Evolutionary conservation across 768 basidiomycete genomes (phyloP), one percentile per base, ranked within the genome.

Genomic region (Pleurotus cornucopiae): DNA sequence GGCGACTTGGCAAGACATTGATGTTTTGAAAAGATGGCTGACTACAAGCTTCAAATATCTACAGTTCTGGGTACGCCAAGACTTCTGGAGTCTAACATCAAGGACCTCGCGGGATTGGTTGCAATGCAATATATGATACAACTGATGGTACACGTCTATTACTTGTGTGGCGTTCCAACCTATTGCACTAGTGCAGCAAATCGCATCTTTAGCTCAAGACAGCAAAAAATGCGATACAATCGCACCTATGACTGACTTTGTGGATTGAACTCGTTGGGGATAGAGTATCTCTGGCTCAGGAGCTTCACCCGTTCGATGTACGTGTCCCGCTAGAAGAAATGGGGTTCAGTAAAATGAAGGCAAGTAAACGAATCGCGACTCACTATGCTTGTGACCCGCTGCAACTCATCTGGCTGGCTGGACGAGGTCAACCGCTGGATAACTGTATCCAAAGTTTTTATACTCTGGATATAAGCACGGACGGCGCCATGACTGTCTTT

Each of bases 231-330:
- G 16, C 20, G 46, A 48, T 14, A 26, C 4, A 26, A 14, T 25
- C 21, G 14, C 14, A 26, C 48, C 25, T 18, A 37, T 1, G 11
- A 23, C 38, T 38, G 48, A 49, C 13, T 11, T 53, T 12, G 9
- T n/a, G 51, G 48, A 53, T 53, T 53, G 51, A 38, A 53, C 39
- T 53, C 39, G 23, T 53, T 53, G 37, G 18, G 21, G 39, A 53
- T 53, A 39, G 39, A 16, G 39, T 41, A 41, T 23, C 51, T 39
- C 38, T 12, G 16, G 51, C 51, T 53, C 37, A 53, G 39, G 5
- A 53, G 18, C 23, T 43, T 53, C 39, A 53, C 51, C 38, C 51
- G 37, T 9, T 30, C 38, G n/a, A 20, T 41, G n/a, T 53, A 53
- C n/a, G 51, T 53, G 23, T 53, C 39, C 13, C 51, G 51, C 51